Evolutionary conservation across 75 land plant species (phyloP).

Genomic region (Chamaecyparis obtusa): DNA sequence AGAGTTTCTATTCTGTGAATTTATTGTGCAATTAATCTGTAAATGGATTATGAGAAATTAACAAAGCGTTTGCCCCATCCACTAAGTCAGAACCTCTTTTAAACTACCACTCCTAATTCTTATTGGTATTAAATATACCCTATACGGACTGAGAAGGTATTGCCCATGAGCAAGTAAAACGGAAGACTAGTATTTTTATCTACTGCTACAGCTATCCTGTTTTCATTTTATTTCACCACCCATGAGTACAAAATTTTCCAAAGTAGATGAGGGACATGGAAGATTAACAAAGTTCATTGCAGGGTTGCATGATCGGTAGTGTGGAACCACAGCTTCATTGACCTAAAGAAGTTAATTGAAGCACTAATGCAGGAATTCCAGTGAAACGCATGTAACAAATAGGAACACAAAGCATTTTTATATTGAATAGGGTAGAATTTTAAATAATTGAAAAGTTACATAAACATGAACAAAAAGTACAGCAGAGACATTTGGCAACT

Average conservation of each 20-base stretch:
- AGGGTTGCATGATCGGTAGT: no score
- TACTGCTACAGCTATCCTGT: background rate
- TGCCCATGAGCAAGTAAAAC: background rate
- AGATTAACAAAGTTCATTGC: background rate
- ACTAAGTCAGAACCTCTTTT: no score
- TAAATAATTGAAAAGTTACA: no score
- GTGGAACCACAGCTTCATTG: background rate
- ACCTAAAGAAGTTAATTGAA: background rate
- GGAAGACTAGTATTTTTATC: background rate
- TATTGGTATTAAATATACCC: background rate
- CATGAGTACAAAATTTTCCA: background rate
- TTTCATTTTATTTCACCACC: background rate
- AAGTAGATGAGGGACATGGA: background rate
- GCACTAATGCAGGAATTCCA: background rate
- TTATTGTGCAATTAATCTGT: no score
- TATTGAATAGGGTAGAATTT: background rate
- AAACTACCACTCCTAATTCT: no score
- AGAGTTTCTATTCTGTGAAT: no score
- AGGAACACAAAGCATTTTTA: background rate
- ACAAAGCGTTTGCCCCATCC: no score
- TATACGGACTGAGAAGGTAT: background rate
- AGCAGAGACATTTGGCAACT: no score
- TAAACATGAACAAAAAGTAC: no score
- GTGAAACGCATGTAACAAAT: background rate
- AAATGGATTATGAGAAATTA: no score